Percentiles rank a stretch among this genome's conserved stretches.
These are phyloP conservation scores for Trichoderma pleuroti DNA, from an alignment of 2,329 filamentous ascomycete genomes.

Conservation along the genomic window DNA sequence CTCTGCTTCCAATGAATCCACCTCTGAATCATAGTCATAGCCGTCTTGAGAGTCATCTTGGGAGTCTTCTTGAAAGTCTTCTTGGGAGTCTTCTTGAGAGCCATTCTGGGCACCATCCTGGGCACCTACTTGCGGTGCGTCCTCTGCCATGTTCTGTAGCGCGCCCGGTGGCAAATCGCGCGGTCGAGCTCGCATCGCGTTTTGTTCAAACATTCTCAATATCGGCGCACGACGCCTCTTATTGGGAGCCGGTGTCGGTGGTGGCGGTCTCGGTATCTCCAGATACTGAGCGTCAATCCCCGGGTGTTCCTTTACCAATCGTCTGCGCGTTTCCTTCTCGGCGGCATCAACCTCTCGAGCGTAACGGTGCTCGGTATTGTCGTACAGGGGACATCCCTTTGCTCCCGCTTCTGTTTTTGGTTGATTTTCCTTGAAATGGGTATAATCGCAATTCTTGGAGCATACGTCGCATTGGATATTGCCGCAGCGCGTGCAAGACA, in stretches of 20 bases:
- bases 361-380: conserved; percentile 58
- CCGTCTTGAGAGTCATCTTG: not conserved
- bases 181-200: not conserved
- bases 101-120: not conserved
- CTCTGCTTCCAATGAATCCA: not conserved
- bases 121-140: not conserved
- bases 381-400: conserved; percentile 65
- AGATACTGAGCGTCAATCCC: conserved; percentile 55
- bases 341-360: conserved; percentile 60
- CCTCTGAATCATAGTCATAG: not conserved
- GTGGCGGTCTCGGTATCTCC: conserved; percentile 30
- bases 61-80: not conserved
- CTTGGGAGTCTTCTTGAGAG: not conserved
- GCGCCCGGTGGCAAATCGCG: not conserved
- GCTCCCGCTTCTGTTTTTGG: conserved; percentile 42
- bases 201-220: not conserved
- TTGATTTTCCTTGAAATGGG: conserved; percentile 61
- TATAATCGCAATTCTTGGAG: conserved; percentile 61
- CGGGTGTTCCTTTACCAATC: conserved; percentile 57
- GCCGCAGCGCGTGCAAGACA: conserved; percentile 61
- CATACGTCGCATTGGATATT: conserved; percentile 69
- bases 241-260: not conserved
- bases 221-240: not conserved
- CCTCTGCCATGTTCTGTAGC: not conserved
- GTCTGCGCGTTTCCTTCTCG: conserved; percentile 54